Conservation (phyloP, 768 basidiomycete species). For the Tricholoma hemisulphureum region DNA sequence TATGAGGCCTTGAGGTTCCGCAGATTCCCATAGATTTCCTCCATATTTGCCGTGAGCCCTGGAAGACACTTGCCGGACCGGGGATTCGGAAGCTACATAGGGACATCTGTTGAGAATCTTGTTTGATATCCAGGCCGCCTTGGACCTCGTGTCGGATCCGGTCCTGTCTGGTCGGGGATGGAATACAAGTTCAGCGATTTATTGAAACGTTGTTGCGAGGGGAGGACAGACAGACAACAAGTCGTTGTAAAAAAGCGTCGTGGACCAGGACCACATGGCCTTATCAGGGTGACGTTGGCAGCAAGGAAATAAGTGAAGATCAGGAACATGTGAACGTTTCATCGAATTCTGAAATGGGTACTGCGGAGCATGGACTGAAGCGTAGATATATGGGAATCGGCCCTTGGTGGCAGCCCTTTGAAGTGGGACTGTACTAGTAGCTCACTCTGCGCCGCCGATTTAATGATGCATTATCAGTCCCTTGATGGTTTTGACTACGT, state of each 20-base stretch:
- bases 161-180: too few species aligned
- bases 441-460: too few species aligned
- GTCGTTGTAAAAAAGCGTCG: not conserved
- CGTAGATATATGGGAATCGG: not conserved
- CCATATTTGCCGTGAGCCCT: too few species aligned
- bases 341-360: not conserved
- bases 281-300: not conserved
- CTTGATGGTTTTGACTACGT: not conserved
- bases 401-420: not conserved
- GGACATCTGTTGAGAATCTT: not conserved
- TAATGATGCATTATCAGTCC: too few species aligned
- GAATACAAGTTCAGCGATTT: too few species aligned
- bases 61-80: too few species aligned
- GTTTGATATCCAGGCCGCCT: too few species aligned
- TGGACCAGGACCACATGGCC: not conserved
- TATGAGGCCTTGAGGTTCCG: not conserved
- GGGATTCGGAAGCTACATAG: not conserved
- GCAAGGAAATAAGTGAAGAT: not conserved
- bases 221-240: too few species aligned
- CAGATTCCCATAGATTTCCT: too few species aligned
- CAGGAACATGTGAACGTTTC: conserved; percentile 1
- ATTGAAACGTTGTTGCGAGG: not conserved
- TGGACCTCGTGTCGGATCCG: not conserved
- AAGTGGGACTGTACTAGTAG: too few species aligned
- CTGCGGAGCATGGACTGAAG: too few species aligned